Conservation (phyloP, 2,329 filamentous ascomycete genomes). For the Aspergillus ustus region DNA sequence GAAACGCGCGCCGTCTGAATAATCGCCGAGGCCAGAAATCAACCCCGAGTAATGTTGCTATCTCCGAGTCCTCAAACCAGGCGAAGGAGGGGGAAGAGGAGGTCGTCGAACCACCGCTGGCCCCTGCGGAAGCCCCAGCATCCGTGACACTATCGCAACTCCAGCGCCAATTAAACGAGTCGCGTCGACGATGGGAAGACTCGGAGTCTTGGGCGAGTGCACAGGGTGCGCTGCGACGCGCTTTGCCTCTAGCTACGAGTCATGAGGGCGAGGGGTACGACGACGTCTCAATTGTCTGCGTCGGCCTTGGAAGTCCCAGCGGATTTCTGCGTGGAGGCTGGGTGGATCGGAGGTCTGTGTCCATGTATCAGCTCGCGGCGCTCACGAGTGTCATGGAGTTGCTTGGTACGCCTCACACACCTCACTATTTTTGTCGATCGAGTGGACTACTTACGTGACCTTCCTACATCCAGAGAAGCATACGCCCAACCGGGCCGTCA, state of each 20-base stretch:
- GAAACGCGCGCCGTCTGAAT: slow-evolving; percentile 33
- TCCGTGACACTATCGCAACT: slow-evolving; percentile 37
- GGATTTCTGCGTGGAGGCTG: slow-evolving; percentile 48
- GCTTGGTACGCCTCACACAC: slow-evolving; percentile 28
- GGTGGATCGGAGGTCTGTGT: slow-evolving; percentile 47
- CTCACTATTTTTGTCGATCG: neutral
- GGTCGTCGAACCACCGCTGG: slow-evolving; percentile 19
- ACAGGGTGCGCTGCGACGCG: slow-evolving; percentile 11
- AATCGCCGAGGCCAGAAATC: slow-evolving; percentile 6
- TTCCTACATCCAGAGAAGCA: neutral
- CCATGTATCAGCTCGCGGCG: slow-evolving; percentile 48
- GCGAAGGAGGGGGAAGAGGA: neutral
- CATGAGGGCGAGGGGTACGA: slow-evolving; percentile 20
- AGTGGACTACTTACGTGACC: neutral
- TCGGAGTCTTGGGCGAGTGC: slow-evolving; percentile 36
- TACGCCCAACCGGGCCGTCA: slow-evolving; percentile 24
- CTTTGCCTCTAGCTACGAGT: neutral
- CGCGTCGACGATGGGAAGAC: slow-evolving; percentile 34
- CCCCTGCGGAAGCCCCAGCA: slow-evolving; percentile 43
- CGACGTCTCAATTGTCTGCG: slow-evolving; percentile 37
- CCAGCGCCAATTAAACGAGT: slow-evolving; percentile 34
- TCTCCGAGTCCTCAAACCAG: neutral
- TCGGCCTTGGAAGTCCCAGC: slow-evolving; percentile 48
- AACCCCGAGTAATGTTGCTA: neutral
- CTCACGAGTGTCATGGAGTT: slow-evolving; percentile 35